Evolutionary conservation across 2,329 filamentous ascomycete species (phyloP).

Genomic region (Fusarium devonianum): DNA sequence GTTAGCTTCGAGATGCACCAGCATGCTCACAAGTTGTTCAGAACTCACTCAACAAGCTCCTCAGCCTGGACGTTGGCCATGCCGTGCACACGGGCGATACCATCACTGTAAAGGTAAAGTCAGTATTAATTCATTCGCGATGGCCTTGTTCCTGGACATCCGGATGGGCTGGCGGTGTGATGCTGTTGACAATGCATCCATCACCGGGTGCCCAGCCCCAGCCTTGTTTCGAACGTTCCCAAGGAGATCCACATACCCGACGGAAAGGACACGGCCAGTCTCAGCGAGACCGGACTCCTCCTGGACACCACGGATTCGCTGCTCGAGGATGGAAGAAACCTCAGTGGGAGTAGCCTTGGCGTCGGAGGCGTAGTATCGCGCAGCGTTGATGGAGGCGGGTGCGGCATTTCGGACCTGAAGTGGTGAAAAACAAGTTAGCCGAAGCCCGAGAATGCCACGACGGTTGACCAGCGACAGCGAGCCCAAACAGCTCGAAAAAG

Average conservation of each 20-base stretch:
- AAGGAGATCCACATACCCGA: constrained; percentile 78
- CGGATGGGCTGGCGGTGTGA: constrained; percentile 11
- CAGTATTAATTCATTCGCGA: constrained; percentile 35
- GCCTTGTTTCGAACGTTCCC: constrained; percentile 29
- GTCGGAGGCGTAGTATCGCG: constrained; percentile 89
- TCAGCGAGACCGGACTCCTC: constrained; percentile 96
- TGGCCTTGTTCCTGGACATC: constrained; percentile 27
- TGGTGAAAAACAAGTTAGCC: constrained; percentile 63
- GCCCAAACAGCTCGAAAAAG: constrained; percentile 48
- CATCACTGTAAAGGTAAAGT: constrained; percentile 74
- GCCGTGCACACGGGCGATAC: constrained; percentile 99
- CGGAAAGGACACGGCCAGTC: constrained; percentile 97
- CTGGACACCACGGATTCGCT: constrained; percentile 97
- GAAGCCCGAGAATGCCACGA: constrained; percentile 55
- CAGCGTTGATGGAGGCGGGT: constrained; percentile 77
- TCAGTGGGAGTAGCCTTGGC: constrained; percentile 96
- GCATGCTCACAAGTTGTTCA: constrained; percentile 18
- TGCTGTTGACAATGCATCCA: constrained; percentile 15
- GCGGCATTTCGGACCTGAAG: constrained; percentile 85
- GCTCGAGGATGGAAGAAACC: constrained; percentile 99
- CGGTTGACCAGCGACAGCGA: constrained; percentile 38
- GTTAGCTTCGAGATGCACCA: constrained; percentile 30
- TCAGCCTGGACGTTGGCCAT: constrained; percentile 99
- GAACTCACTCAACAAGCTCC: constrained; percentile 97
- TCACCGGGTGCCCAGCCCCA: constrained; percentile 24